Conservation (phyloP, 305 asterid genomes). For the Salvia sclarea region DNA sequence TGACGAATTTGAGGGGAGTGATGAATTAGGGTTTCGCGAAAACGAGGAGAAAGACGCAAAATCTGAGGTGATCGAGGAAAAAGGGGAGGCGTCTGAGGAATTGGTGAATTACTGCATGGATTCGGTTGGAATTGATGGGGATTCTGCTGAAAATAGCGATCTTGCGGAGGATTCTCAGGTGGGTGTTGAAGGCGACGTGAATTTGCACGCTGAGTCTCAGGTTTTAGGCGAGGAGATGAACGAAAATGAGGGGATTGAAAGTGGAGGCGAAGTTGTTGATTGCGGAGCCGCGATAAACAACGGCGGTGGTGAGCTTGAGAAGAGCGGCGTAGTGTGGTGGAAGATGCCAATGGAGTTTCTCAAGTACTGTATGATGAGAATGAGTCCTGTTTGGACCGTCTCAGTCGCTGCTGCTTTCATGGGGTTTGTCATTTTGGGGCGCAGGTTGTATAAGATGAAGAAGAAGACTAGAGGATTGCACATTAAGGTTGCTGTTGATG, state of each 20-base stretch:
- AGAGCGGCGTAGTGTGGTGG: conserved; percentile 80
- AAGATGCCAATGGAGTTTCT: conserved; percentile 83
- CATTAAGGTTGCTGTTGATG: conserved; percentile 76
- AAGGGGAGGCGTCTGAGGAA: conserved; percentile 30
- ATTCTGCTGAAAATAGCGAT: conserved; percentile 33
- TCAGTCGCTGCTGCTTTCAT: conserved; percentile 81
- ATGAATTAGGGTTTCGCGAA: conserved; percentile 34
- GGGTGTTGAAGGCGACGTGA: conserved; percentile 31
- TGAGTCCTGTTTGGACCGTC: conserved; percentile 78
- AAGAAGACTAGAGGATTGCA: conserved; percentile 64
- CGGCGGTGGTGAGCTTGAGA: conserved; percentile 45
- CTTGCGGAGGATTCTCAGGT: conserved; percentile 32
- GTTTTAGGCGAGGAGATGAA: conserved; percentile 33
- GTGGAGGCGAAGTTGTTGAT: conserved; percentile 32
- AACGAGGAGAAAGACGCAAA: conserved; percentile 33
- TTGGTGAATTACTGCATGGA: conserved; percentile 33
- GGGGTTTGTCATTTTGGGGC: conserved; percentile 83
- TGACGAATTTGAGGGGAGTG: conserved; percentile 38
- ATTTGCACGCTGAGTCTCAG: conserved; percentile 30
- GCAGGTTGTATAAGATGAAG: conserved; percentile 79
- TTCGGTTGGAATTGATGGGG: conserved; percentile 38
- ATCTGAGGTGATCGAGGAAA: conserved; percentile 37
- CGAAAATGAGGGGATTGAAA: conserved; percentile 31
- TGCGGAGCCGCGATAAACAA: conserved; percentile 31
- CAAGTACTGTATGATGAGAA: conserved; percentile 58